Conservation (phyloP, 2,329 filamentous ascomycete species). For the Verticillium albo-atrum region DNA sequence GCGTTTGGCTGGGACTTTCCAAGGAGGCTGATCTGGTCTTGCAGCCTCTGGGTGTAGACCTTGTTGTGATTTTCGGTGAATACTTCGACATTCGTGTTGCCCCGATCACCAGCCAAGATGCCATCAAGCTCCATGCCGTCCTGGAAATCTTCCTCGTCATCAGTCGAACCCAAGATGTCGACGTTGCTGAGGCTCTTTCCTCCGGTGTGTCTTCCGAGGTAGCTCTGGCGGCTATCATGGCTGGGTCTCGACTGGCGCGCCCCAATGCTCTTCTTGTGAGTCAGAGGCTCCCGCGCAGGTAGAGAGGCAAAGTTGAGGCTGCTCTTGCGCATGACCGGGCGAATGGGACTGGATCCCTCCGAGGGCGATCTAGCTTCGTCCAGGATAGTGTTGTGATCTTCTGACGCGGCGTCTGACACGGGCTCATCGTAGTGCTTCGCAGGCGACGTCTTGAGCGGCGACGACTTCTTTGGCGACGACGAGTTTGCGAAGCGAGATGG, state of each 20-base stretch:
- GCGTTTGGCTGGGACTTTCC: constrained; percentile 51
- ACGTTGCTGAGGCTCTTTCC: constrained; percentile 62
- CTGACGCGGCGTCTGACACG: not conserved
- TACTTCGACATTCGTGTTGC: not conserved
- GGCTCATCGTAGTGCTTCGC: constrained; percentile 5
- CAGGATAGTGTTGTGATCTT: constrained; percentile 20
- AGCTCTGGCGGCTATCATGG: constrained; percentile 68
- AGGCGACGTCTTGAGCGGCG: constrained; percentile 11
- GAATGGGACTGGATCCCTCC: constrained; percentile 68
- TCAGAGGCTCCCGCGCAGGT: constrained; percentile 83
- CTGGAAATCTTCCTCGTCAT: constrained; percentile 42
- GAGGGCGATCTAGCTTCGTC: constrained; percentile 58
- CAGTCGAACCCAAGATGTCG: constrained; percentile 35
- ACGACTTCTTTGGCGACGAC: constrained; percentile 16
- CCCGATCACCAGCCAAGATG: constrained; percentile 21
- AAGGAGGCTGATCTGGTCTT: constrained; percentile 82
- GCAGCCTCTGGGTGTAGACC: constrained; percentile 87
- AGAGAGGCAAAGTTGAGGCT: constrained; percentile 92
- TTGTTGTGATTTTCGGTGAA: constrained; percentile 63
- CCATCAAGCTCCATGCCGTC: constrained; percentile 50
- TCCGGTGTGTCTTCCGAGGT: constrained; percentile 68
- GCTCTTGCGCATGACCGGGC: constrained; percentile 81
- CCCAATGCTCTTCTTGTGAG: constrained; percentile 78
- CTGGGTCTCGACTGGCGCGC: constrained; percentile 70
- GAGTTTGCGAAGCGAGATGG: constrained; percentile 5